These are phyloP conservation scores for Beauveria sp. DNA, from an alignment of 2,329 filamentous ascomycete genomes.

Conservation along the genomic window DNA sequence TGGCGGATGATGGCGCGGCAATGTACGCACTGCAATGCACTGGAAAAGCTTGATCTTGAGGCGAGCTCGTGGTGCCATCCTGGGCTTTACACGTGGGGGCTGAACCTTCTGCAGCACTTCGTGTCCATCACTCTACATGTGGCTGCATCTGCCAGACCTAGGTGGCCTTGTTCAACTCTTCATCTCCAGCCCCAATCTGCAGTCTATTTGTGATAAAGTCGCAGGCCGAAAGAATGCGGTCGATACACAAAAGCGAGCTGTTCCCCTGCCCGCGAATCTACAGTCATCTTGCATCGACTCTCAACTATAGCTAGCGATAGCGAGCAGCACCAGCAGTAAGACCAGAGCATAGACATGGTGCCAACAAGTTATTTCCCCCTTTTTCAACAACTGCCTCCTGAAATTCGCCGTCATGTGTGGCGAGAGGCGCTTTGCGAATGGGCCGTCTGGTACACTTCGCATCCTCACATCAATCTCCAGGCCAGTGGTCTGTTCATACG, in stretches of 20 bases:
- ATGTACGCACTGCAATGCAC: too few species aligned
- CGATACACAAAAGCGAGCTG: neutral
- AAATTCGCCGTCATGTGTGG: constrained; percentile 5
- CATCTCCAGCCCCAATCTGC: neutral
- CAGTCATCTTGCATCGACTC: neutral
- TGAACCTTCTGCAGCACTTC: too few species aligned
- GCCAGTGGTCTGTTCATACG: constrained; percentile 2
- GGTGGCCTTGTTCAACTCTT: neutral
- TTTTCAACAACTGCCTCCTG: neutral
- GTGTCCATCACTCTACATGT: neutral
- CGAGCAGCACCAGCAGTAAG: neutral
- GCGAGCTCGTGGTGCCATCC: too few species aligned
- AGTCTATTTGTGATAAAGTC: neutral
- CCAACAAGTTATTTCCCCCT: neutral
- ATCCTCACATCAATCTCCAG: constrained; percentile 9
- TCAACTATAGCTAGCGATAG: neutral
- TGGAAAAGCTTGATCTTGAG: too few species aligned
- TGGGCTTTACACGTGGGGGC: too few species aligned
- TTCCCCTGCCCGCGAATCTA: neutral
- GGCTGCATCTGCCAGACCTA: neutral
- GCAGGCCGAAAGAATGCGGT: neutral
- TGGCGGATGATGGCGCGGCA: too few species aligned
- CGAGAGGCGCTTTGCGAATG: constrained; percentile 4
- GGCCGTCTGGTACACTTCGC: constrained; percentile 8
- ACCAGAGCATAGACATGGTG: neutral